A percentile compares a stretch with the other conserved stretches of the same genome.
Conservation (phyloP, 1,139 yeast species). For the Yamadazyma sp. region DNA sequence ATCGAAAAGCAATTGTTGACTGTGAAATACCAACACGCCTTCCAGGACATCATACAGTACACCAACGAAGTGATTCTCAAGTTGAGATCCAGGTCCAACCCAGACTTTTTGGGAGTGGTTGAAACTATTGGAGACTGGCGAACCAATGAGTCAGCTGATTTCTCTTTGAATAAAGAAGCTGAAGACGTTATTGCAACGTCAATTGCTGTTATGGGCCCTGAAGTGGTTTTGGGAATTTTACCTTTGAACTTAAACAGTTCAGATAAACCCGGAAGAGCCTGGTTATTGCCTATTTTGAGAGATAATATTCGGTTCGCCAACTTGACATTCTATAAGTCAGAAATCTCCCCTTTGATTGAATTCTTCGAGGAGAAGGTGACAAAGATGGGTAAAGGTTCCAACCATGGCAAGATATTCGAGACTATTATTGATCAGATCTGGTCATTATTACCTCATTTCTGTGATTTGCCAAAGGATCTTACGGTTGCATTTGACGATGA, state of each 20-base stretch:
- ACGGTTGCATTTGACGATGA: constrained; percentile 61
- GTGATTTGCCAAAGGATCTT: constrained; percentile 83
- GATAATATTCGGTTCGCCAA: constrained; percentile 77
- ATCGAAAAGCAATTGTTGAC: constrained; percentile 60
- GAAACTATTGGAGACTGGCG: constrained; percentile 85
- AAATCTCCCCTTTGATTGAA: constrained; percentile 67
- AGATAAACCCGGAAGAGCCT: constrained; percentile 76
- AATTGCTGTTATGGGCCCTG: constrained; percentile 82
- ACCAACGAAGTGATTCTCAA: constrained; percentile 63
- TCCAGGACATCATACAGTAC: constrained; percentile 71
- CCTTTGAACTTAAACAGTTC: constrained; percentile 68
- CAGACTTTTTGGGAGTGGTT: constrained; percentile 66
- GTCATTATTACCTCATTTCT: constrained; percentile 87
- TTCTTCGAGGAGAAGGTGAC: constrained; percentile 53
- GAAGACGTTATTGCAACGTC: constrained; percentile 82
- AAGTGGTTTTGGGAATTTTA: constrained; percentile 64
- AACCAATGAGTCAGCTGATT: constrained; percentile 66
- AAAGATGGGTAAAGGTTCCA: constrained; percentile 51
- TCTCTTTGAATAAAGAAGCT: constrained; percentile 74
- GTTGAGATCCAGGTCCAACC: constrained; percentile 67
- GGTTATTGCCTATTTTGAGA: constrained; percentile 91
- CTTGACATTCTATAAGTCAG: constrained; percentile 58
- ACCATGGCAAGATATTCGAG: constrained; percentile 71
- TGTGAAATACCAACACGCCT: constrained; percentile 75
- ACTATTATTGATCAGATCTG: constrained; percentile 90